These are phyloP conservation scores for Backusella westeae DNA, from an alignment of 192 early-diverging fungal genomes.

Conservation along the genomic window DNA sequence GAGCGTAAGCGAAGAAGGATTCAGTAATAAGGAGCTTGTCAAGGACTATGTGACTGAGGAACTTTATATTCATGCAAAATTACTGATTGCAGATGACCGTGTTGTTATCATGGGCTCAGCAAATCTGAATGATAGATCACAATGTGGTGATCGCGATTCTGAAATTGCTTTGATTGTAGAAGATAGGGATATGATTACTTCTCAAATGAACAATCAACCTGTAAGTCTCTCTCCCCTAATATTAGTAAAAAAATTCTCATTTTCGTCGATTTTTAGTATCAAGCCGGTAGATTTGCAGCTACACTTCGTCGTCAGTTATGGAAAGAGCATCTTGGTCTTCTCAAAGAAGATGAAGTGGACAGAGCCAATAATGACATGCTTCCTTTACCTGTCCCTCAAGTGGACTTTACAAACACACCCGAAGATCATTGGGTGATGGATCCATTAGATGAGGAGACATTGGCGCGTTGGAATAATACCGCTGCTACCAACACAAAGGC, in stretches of 20 bases:
- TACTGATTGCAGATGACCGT: constrained; percentile 88
- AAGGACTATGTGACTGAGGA: constrained; percentile 70
- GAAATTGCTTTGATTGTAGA: constrained; percentile 84
- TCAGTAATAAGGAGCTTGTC: constrained; percentile 13
- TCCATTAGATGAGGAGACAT: constrained; percentile 65
- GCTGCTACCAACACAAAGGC: constrained; percentile 63
- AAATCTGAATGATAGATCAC: constrained; percentile 90
- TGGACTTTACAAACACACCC: constrained; percentile 27
- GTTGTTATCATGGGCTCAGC: constrained; percentile 83
- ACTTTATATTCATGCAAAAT: constrained; percentile 85
- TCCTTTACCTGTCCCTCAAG: constrained; percentile 25
- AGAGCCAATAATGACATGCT: constrained; percentile 28
- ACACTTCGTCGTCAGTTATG: constrained; percentile 72
- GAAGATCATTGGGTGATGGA: constrained; percentile 55
- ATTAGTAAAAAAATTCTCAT: constrained; percentile 22
- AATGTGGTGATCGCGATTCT: constrained; percentile 80
- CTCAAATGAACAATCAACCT: constrained; percentile 69
- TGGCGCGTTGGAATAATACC: constrained; percentile 58
- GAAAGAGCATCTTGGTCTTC: constrained; percentile 80
- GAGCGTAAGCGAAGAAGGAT: not conserved
- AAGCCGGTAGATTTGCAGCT: constrained; percentile 74
- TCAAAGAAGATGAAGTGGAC: constrained; percentile 44
- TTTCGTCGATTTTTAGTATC: constrained; percentile 45
- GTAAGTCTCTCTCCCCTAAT: constrained; percentile 21
- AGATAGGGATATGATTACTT: constrained; percentile 63